A percentile compares a stretch with the other conserved stretches of the same genome.
These are phyloP conservation scores for Debaryomyces fabryi DNA, from an alignment of 1,139 yeast species.

Conservation along the genomic window DNA sequence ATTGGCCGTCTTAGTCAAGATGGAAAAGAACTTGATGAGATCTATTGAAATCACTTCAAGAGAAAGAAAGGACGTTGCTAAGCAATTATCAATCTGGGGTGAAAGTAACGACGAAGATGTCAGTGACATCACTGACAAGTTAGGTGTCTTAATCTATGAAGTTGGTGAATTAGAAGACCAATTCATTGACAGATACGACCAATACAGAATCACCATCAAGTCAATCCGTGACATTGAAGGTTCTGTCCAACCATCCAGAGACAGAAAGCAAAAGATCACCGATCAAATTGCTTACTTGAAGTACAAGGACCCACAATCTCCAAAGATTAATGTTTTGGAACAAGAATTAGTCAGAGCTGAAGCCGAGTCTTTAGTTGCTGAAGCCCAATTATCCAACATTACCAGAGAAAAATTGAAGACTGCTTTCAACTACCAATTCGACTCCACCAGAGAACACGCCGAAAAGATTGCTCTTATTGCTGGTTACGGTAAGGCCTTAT, in stretches of 20 bases:
- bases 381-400: constrained; percentile 84
- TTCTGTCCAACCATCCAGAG: constrained; percentile 85
- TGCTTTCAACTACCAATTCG: constrained; percentile 82
- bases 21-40: constrained; percentile 81
- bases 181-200: constrained; percentile 84
- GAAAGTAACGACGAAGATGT: constrained; percentile 84
- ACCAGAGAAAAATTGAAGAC: constrained; percentile 87
- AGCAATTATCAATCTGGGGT: constrained; percentile 85
- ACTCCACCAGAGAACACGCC: constrained; percentile 78
- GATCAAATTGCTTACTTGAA: constrained; percentile 82
- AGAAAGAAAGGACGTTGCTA: constrained; percentile 82
- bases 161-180: constrained; percentile 87
- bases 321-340: constrained; percentile 79
- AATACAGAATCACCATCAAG: constrained; percentile 80
- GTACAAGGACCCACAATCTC: constrained; percentile 83
- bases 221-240: constrained; percentile 83
- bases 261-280: constrained; percentile 82
- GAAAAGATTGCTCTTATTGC: constrained; percentile 86
- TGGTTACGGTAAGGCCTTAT: constrained; percentile 84
- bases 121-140: constrained; percentile 81
- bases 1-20: constrained; percentile 74
- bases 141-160: constrained; percentile 81
- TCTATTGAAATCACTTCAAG: constrained; percentile 76
- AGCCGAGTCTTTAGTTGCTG: constrained; percentile 88
- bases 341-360: constrained; percentile 90